Conservation (phyloP, 2,329 filamentous ascomycete genomes). For the Ophiostoma populinum region DNA sequence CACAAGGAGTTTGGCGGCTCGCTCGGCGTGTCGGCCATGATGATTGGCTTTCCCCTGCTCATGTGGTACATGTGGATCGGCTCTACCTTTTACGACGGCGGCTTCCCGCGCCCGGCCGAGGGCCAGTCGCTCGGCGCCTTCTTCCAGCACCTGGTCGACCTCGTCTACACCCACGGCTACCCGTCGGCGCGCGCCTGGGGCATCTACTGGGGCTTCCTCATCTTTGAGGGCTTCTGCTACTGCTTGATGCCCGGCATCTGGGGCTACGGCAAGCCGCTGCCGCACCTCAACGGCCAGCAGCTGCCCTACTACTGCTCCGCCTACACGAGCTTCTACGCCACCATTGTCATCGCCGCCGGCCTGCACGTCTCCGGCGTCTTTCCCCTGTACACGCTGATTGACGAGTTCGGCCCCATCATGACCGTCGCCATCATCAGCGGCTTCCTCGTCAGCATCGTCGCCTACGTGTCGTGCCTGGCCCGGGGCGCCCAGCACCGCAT, state of each 20-base stretch:
- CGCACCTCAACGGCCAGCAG: slow-evolving; percentile 68
- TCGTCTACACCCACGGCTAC: slow-evolving; percentile 73
- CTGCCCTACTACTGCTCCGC: slow-evolving; percentile 90
- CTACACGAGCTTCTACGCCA: slow-evolving; percentile 73
- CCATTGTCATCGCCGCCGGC: slow-evolving; percentile 49
- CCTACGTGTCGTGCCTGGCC: slow-evolving; percentile 68
- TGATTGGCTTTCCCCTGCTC: slow-evolving; percentile 79
- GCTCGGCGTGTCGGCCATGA: slow-evolving; percentile 63
- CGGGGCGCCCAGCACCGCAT: slow-evolving; percentile 82
- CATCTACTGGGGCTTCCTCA: slow-evolving; percentile 88
- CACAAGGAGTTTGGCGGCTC: slow-evolving; percentile 77
- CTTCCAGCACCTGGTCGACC: slow-evolving; percentile 45
- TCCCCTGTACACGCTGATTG: slow-evolving; percentile 78
- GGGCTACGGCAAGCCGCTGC: slow-evolving; percentile 73
- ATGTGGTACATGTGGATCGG: slow-evolving; percentile 99
- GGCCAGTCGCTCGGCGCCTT: slow-evolving; percentile 59
- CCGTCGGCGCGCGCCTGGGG: slow-evolving; percentile 69
- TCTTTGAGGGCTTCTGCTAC: slow-evolving; percentile 73
- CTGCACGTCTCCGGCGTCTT: slow-evolving; percentile 76
- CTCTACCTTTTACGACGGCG: slow-evolving; percentile 78
- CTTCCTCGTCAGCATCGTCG: slow-evolving; percentile 64
- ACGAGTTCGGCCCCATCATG: slow-evolving; percentile 87
- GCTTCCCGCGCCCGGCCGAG: slow-evolving; percentile 48
- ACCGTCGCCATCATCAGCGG: slow-evolving; percentile 86
- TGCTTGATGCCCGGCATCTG: slow-evolving; percentile 74